Evolutionary conservation across 139 green algal genomes (phyloP).

Genomic region (Micromonas pusilla): DNA sequence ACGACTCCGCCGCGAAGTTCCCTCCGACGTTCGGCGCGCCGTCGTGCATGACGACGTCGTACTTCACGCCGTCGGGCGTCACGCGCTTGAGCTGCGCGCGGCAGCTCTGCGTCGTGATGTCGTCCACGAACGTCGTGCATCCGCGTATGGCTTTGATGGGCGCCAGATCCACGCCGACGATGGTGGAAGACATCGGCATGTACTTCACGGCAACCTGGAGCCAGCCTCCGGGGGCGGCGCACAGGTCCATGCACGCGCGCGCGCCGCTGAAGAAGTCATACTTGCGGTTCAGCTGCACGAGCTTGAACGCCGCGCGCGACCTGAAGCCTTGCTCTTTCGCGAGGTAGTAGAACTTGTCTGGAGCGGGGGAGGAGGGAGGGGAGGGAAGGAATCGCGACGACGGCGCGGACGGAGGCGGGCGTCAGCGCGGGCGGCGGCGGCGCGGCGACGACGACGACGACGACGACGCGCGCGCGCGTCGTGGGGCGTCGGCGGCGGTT

Average conservation of each 20-base stretch:
- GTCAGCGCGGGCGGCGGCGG: background rate
- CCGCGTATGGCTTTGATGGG: constrained; percentile 87
- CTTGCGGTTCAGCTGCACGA: constrained; percentile 97
- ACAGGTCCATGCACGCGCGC: constrained; percentile 82
- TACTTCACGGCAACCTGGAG: constrained; percentile 80
- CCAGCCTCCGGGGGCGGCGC: constrained; percentile 83
- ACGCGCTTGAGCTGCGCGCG: constrained; percentile 64
- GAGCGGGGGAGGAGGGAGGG: background rate
- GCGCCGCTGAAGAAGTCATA: constrained; percentile 83
- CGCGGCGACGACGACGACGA: background rate
- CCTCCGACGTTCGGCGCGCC: constrained; percentile 96
- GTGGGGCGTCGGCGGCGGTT: too few relatives aligned
- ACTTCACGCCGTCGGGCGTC: constrained; percentile 26
- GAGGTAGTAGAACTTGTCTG: constrained; percentile 96
- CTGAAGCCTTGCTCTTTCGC: constrained; percentile 98
- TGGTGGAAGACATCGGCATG: constrained; percentile 80
- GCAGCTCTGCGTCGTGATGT: constrained; percentile 86
- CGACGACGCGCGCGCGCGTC: constrained; percentile 5
- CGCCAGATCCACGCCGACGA: constrained; percentile 91
- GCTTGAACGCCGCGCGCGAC: constrained; percentile 97
- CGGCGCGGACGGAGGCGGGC: background rate
- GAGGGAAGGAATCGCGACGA: background rate
- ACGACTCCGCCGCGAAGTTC: constrained; percentile 77
- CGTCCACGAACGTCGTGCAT: constrained; percentile 70
- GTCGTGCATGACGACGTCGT: constrained; percentile 92